A percentile compares a stretch with the other conserved stretches of the same genome.
These are phyloP conservation scores for Eucommia ulmoides DNA, from an alignment of 257 asterid species.

Conservation along the genomic window DNA sequence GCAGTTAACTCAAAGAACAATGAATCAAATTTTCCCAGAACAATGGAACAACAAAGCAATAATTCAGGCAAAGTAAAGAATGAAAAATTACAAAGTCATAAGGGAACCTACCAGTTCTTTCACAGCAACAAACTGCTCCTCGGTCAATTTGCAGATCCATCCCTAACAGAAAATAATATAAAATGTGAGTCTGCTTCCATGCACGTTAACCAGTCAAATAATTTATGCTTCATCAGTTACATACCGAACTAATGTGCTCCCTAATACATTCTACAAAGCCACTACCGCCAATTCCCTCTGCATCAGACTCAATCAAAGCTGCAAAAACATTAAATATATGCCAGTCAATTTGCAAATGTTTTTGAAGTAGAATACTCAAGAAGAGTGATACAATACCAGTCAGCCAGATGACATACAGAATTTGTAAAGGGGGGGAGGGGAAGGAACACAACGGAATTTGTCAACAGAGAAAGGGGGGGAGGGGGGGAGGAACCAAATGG, in stretches of 20 bases:
- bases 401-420: background rate
- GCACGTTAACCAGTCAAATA: constrained; percentile 1
- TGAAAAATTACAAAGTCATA: too few species aligned
- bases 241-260: constrained; percentile 87
- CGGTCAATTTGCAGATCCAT: constrained; percentile 65
- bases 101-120: constrained; percentile 80
- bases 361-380: too few species aligned
- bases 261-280: constrained; percentile 94
- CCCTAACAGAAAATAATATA: constrained; percentile 30
- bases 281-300: constrained; percentile 98
- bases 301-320: constrained; percentile 93
- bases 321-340: constrained; percentile 20
- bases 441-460: background rate
- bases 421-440: background rate
- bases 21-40: background rate
- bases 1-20: background rate
- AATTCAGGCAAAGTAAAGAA: background rate
- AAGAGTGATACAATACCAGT: too few species aligned
- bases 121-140: constrained; percentile 91
- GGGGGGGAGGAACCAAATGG: constrained; percentile 3
- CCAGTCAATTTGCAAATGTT: constrained; percentile 13
- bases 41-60: background rate
- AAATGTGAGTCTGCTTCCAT: constrained; percentile 10
- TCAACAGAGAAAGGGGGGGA: constrained; percentile 2
- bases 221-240: constrained; percentile 17